Evolutionary conservation across 345 rosid species (phyloP).

Genomic region (Eucalyptus pumila): DNA sequence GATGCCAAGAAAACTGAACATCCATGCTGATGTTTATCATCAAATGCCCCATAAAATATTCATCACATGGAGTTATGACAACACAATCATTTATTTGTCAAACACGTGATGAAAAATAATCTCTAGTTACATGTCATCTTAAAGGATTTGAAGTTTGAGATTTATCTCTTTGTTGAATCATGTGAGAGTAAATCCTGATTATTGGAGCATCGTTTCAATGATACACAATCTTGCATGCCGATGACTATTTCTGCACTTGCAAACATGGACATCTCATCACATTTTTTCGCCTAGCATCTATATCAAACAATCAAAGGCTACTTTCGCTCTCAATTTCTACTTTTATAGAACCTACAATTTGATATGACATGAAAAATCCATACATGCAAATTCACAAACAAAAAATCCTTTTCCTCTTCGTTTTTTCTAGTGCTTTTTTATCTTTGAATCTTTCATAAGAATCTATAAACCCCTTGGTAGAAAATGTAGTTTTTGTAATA

Average conservation of each 20-base stretch:
- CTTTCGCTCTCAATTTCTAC: accelerated
- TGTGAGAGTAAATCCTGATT: neutral
- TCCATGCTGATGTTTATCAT: neutral
- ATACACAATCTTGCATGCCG: neutral
- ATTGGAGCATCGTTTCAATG: accelerated
- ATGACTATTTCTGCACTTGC: neutral
- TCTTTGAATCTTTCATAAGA: neutral
- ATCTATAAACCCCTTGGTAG: neutral
- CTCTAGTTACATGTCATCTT: neutral
- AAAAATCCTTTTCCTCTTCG: neutral
- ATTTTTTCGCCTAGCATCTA: neutral
- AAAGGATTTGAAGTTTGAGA: neutral
- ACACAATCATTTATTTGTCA: neutral
- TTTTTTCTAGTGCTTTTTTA: neutral
- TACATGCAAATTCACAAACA: neutral
- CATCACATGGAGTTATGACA: neutral
- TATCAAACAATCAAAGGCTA: neutral
- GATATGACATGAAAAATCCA: neutral
- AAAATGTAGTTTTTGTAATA: neutral
- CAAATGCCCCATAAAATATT: neutral
- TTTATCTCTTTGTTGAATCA: neutral
- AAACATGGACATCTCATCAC: neutral
- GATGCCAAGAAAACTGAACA: neutral
- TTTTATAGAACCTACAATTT: neutral
- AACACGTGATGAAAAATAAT: neutral